A percentile compares a stretch with the other conserved stretches of the same genome.
Conservation (phyloP, 2,329 filamentous ascomycete genomes). For the Venturia aucupariae region DNA sequence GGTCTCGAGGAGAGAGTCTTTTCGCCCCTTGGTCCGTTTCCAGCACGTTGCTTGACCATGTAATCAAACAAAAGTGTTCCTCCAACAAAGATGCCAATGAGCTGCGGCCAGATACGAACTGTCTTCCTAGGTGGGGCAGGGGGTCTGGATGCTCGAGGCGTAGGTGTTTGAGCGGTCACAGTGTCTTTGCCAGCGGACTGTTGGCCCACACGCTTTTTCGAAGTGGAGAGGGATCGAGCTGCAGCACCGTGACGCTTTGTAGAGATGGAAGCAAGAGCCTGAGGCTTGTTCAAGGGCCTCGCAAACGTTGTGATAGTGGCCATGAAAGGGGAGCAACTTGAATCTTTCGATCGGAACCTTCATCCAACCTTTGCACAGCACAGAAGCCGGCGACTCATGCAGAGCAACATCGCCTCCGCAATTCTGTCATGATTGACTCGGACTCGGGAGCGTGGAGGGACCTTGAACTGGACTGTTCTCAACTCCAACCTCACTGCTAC, state of each 20-base stretch:
- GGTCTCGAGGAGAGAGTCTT: background rate
- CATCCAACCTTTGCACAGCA: no score
- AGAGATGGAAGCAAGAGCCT: background rate
- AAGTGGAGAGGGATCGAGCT: background rate
- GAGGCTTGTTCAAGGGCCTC: background rate
- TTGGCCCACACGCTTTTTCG: background rate
- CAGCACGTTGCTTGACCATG: constrained; percentile 37
- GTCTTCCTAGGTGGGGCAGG: constrained; percentile 1
- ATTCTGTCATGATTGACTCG: no score
- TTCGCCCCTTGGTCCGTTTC: constrained; percentile 20
- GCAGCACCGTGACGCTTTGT: background rate
- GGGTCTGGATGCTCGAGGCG: background rate
- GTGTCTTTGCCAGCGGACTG: background rate
- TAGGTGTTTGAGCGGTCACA: background rate
- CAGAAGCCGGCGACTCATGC: background rate
- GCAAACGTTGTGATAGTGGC: background rate
- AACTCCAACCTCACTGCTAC: no score
- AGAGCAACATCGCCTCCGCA: no score
- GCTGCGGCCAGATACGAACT: constrained; percentile 30
- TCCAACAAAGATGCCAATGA: constrained; percentile 37
- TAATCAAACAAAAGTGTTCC: constrained; percentile 39
- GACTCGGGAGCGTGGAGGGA: no score
- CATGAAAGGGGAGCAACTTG: background rate
- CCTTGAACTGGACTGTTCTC: no score
- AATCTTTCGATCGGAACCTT: background rate